Percentiles rank a stretch among this genome's conserved stretches.
Conservation (phyloP, 2,329 filamentous ascomycete species). For the Trichoderma sp. region DNA sequence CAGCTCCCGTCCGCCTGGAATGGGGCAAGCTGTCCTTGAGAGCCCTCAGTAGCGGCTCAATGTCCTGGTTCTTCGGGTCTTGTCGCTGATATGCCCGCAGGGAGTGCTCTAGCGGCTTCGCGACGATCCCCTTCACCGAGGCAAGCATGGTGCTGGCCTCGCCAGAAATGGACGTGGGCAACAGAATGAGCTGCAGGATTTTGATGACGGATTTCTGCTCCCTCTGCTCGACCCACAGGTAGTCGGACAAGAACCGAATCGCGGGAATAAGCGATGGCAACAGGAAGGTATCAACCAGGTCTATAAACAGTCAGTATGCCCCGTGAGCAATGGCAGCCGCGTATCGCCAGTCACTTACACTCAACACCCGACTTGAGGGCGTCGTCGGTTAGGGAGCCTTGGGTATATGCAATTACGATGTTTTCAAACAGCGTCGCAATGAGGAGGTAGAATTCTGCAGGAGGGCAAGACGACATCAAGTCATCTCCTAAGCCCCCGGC, state of each 20-base stretch:
- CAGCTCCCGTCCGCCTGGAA: conserved; percentile 63
- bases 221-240: conserved; percentile 67
- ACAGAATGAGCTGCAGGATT: conserved; percentile 72
- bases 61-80: conserved; percentile 67
- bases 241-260: conserved; percentile 69
- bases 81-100: conserved; percentile 67
- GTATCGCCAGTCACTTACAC: conserved; percentile 53
- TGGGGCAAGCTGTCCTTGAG: conserved; percentile 62
- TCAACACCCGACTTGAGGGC: conserved; percentile 74
- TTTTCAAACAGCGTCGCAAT: conserved; percentile 77
- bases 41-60: conserved; percentile 68
- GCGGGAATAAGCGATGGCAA: conserved; percentile 77
- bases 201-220: conserved; percentile 71
- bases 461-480: conserved; percentile 77
- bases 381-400: conserved; percentile 66
- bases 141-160: conserved; percentile 72
- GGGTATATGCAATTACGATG: conserved; percentile 70
- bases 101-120: conserved; percentile 67
- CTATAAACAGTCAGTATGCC: conserved; percentile 41
- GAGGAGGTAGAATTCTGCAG: conserved; percentile 79
- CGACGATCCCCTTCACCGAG: conserved; percentile 71
- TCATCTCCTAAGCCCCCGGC: conserved; percentile 75
- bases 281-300: conserved; percentile 77
- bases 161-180: conserved; percentile 68
- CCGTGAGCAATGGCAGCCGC: background rate